Evolutionary conservation across 106 monocot genomes (phyloP), one percentile per base, ranked within the genome.

Genomic region (Acanthochlamys bracteata): DNA sequence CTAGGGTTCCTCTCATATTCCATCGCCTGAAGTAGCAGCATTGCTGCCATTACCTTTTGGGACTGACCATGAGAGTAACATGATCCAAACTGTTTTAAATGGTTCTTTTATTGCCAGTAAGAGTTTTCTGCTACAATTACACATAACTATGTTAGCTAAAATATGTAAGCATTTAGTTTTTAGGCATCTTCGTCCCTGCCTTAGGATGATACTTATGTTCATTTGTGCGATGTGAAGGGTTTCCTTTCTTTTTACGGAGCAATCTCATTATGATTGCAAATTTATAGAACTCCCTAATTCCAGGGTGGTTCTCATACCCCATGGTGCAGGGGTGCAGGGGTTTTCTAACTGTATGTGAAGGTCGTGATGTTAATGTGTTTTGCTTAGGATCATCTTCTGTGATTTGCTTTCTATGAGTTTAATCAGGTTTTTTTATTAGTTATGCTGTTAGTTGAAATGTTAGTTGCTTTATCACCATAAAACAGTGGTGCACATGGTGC

Each of bases 41-140:
- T 72, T 64, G 54, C 49, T 75, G 63, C 69, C 26, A 64, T 75
- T 68, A 69, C 57, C 61, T 55, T 46, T 76, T 73, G 64, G 81
- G 73, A 72, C 72, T 59, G 72, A 75, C 76, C 76, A 72, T 81
- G 80, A 73, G 68, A 68, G 53, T 22, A 13, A 64, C 64, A 67
- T 65, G n/a, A 45, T 45, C 43, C 13, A 9, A 9, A 9, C 10
- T 45, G 7, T 9, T 45, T 45, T 45, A 9, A 45, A 45, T 45
- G 43, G 13, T 45, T 45, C 13, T 45, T 45, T 13, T 45, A 9
- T 45, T 45, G 7, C 43, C n/a, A n/a, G n/a, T n/a, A n/a, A n/a
- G n/a, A 46, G 14, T 10, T 14, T 46, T 46, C 8, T 46, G 45
- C 8, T 46, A 8, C 7, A 10, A 7, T n/a, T 19, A 55, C 14